Evolutionary conservation across 495 filamentous ascomycete genomes (phyloP).

Genomic region (Rostrohypoxylon terebratum): DNA sequence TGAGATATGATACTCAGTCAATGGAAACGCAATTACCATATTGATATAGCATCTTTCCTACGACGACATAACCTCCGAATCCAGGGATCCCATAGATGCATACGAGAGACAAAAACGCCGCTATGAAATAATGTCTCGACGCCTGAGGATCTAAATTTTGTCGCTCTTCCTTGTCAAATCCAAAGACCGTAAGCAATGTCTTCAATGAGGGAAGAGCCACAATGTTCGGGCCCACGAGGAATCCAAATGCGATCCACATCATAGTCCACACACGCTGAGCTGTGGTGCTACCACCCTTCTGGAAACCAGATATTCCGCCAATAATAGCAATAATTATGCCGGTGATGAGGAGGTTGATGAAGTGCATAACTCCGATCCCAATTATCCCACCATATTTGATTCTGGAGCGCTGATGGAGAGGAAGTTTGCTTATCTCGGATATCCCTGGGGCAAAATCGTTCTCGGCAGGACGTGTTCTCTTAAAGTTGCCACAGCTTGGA

Average conservation of each 20-base stretch:
- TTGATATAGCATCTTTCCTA: constrained; percentile 1
- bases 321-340: neutral
- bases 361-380: neutral
- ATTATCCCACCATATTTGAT: neutral
- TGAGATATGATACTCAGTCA: neutral
- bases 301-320: neutral
- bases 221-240: neutral
- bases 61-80: neutral
- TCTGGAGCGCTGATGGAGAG: neutral
- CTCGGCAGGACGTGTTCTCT: neutral
- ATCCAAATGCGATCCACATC: neutral
- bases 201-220: neutral
- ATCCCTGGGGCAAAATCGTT: neutral
- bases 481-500: neutral
- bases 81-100: neutral
- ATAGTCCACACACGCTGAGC: neutral
- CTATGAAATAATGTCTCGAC: neutral
- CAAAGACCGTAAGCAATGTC: neutral
- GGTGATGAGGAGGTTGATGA: neutral
- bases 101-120: neutral
- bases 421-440: neutral
- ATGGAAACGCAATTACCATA: neutral
- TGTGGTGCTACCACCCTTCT: neutral
- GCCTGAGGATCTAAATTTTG: neutral
- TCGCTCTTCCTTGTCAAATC: neutral